Evolutionary conservation across 225 moss, liverwort and hornwort genomes (phyloP).

Genomic region (Asterella californica): DNA sequence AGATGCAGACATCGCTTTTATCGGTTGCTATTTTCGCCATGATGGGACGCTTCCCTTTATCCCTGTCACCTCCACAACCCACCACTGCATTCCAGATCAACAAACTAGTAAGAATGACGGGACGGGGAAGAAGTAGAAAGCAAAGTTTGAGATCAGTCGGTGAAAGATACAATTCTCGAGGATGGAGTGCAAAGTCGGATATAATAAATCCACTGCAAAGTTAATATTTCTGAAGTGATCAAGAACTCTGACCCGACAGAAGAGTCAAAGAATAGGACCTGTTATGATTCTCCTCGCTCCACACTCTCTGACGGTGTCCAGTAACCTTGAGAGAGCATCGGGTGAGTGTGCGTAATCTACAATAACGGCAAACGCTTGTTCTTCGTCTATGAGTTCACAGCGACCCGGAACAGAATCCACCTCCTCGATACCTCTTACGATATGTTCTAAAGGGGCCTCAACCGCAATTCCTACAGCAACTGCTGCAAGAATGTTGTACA

Average conservation of each 20-base stretch:
- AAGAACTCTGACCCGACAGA: background rate
- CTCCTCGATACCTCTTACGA: slow-evolving; percentile 95
- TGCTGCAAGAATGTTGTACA: slow-evolving; percentile 95
- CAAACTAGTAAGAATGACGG: background rate
- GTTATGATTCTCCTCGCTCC: slow-evolving; percentile 88
- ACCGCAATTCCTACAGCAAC: slow-evolving; percentile 92
- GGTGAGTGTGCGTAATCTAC: slow-evolving; percentile 96
- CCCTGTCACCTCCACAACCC: slow-evolving; percentile 94
- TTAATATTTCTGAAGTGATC: background rate
- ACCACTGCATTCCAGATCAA: slow-evolving; percentile 53
- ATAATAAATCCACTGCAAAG: background rate
- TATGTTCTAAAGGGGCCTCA: slow-evolving; percentile 76
- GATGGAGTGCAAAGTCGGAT: too few species aligned
- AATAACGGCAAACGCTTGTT: slow-evolving; percentile 96
- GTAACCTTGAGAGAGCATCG: slow-evolving; percentile 83
- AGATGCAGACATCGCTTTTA: slow-evolving; percentile 89
- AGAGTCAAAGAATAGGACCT: slow-evolving; percentile 34
- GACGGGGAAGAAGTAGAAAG: background rate
- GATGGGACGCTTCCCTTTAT: slow-evolving; percentile 90
- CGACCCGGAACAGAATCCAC: slow-evolving; percentile 95
- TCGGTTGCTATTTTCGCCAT: slow-evolving; percentile 98
- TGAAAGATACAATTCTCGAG: background rate
- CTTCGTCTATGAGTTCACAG: slow-evolving; percentile 95
- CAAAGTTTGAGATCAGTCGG: background rate
- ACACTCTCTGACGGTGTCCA: slow-evolving; percentile 95